A percentile compares a stretch with the other conserved stretches of the same genome.
phyloP scores from a whole-genome alignment of 2,329 filamentous ascomycete genomes.

The Stachybotrys chartarum region DNA sequence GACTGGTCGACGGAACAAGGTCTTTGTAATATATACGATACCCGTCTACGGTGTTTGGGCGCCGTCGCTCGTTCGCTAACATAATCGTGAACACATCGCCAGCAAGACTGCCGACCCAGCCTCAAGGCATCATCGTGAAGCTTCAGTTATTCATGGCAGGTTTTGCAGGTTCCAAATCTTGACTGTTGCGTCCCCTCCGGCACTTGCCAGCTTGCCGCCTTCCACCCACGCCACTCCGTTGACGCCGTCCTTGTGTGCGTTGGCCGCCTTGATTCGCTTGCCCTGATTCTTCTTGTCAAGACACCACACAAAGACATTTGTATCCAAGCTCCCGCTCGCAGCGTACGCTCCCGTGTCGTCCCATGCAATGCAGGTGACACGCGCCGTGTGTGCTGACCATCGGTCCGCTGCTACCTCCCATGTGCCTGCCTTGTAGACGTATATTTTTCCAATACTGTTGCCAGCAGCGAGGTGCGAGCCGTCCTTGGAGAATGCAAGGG shows the following conservation, averaged over 20 bases:
- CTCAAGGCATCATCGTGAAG: constrained; percentile 1
- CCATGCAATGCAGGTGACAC: constrained; percentile 62
- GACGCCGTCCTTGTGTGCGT: constrained; percentile 95
- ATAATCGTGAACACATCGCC: neutral
- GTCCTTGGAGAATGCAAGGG: constrained; percentile 74
- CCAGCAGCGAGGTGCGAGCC: constrained; percentile 77
- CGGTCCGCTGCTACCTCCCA: constrained; percentile 72
- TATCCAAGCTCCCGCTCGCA: constrained; percentile 81
- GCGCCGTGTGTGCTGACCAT: constrained; percentile 55
- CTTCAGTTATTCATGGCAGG: constrained; percentile 18
- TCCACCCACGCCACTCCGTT: constrained; percentile 78
- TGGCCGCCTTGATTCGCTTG: constrained; percentile 73
- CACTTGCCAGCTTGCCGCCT: constrained; percentile 64
- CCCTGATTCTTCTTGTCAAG: constrained; percentile 70
- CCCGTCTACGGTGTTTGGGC: neutral
- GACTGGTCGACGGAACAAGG: neutral
- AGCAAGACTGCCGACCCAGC: neutral
- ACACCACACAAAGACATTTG: constrained; percentile 90
- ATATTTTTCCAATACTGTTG: constrained; percentile 78
- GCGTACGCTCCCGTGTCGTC: constrained; percentile 69
- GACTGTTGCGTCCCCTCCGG: constrained; percentile 80
- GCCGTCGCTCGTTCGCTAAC: neutral
- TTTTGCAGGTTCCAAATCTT: constrained; percentile 66
- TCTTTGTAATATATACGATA: neutral
- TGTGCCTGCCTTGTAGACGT: constrained; percentile 59